phyloP scores from a whole-genome alignment of 305 asterid species.

The Coffea humblotiana region DNA sequence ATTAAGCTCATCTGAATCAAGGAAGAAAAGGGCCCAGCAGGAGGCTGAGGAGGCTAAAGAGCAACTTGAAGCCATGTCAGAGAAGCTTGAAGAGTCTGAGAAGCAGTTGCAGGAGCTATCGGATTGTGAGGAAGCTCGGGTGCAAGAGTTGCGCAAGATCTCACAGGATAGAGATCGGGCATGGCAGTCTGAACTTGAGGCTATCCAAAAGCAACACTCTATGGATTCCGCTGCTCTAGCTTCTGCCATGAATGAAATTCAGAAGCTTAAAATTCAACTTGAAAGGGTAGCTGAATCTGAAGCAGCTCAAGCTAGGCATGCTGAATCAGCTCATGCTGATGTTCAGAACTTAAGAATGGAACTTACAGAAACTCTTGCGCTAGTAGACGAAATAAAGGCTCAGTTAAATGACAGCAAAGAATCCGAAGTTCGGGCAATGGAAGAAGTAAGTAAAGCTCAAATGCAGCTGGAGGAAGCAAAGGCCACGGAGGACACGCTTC shows the following conservation, averaged over 20 bases:
- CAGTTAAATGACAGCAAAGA: constrained; percentile 61
- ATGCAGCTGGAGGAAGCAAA: constrained; percentile 58
- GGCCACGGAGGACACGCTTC: constrained; percentile 46
- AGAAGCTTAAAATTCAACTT: constrained; percentile 64
- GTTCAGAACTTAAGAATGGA: constrained; percentile 59
- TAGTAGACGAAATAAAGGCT: constrained; percentile 58
- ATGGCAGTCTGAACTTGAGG: constrained; percentile 86
- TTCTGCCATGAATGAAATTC: constrained; percentile 70
- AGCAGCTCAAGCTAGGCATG: constrained; percentile 63
- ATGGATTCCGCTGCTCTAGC: constrained; percentile 74
- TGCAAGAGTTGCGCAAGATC: constrained; percentile 70
- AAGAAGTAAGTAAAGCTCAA: constrained; percentile 58
- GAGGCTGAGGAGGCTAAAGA: constrained; percentile 71
- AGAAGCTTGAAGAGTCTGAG: constrained; percentile 63
- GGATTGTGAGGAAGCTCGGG: constrained; percentile 67
- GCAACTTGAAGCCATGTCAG: constrained; percentile 54
- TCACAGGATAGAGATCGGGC: constrained; percentile 83
- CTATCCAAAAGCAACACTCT: constrained; percentile 69
- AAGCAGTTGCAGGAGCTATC: constrained; percentile 42
- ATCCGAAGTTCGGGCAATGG: constrained; percentile 58
- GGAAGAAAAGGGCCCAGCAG: constrained; percentile 60
- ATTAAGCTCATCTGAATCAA: constrained; percentile 64
- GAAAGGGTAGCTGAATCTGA: constrained; percentile 56
- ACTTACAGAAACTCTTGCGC: constrained; percentile 54
- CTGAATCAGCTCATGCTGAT: constrained; percentile 67